Evolutionary conservation across 2,329 filamentous ascomycete genomes (phyloP), one percentile per base, ranked within the genome.

Genomic region (Aureobasidium sp.): DNA sequence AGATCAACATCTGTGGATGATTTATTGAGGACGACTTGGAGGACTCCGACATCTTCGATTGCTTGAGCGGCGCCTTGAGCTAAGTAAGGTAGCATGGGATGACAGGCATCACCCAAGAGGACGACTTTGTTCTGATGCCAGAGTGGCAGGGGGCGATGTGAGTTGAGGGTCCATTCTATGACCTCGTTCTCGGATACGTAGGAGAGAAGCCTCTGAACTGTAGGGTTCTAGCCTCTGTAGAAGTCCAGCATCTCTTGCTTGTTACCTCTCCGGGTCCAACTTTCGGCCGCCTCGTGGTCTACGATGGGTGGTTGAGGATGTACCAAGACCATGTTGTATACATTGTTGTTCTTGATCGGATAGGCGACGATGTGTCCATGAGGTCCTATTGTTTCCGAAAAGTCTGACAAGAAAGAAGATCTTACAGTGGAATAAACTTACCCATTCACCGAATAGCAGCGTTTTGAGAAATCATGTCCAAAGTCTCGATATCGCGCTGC

Each of bases 201-300:
- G 8, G 41, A 27, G 9, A 44, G 11, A 5, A 44, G 11, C 3
- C 21, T 25, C 21, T 44, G 41, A 3, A 44, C 21, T 5, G 80
- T 76, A 1, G 80, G 82, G 68, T 84, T 85, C 72, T 86, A 88
- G 69, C 84, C 83, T 5, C 69, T 71, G 68, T 83, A 88, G 34
- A 85, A 81, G n/a, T 80, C 73, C 29, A 86, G 70, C 84, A 88
- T 86, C 50, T 74, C 79, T 32, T 76, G 68, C 74, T 87, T 88
- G 64, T 79, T 82, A 11, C 83, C 85, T 65, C 78, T 80, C 8
- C 83, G 87, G 0, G 84, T 87, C 77, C 86, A 88, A 0, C 82
- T 86, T 41, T 84, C 82, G 10, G 39, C 58, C 11, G 58, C 48
- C 11, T 59, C 36, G 15, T 47, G 36, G 37, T 65, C 64, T 5